phyloP scores from a whole-genome alignment of 306 rosid species.

The Potentilla sterilis region DNA sequence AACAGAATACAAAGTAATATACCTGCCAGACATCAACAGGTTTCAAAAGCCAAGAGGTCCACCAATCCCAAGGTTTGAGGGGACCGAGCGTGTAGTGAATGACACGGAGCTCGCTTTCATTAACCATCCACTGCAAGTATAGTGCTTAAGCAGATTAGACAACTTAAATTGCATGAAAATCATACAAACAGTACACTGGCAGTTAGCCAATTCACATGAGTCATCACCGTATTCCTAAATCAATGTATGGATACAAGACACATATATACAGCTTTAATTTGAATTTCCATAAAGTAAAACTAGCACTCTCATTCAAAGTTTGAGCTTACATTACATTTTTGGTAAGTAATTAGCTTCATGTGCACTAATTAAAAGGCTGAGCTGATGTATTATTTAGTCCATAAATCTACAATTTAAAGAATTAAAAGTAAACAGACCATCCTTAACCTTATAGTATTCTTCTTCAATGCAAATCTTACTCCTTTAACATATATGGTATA shows the following conservation, averaged over 20 bases:
- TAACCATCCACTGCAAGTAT: conserved; percentile 89
- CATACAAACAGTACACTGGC: not conserved
- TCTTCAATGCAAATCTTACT: not conserved
- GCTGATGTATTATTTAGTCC: not conserved
- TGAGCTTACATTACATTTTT: not conserved
- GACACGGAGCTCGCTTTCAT: conserved; percentile 83
- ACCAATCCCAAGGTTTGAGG: conserved; percentile 99
- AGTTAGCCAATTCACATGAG: not conserved
- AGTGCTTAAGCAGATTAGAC: conserved; percentile 19
- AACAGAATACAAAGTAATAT: conserved; percentile 28
- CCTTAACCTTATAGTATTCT: not conserved
- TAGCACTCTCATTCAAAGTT: not conserved
- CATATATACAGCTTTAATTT: not conserved
- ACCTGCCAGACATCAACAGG: conserved; percentile 99
- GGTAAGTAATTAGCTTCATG: not conserved
- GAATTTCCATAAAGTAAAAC: conserved; percentile 7
- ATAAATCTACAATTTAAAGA: not conserved
- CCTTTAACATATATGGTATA: not conserved
- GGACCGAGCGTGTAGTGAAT: conserved; percentile 98
- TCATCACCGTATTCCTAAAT: not conserved
- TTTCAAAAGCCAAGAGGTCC: conserved; percentile 99
- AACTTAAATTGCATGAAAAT: conserved; percentile 6
- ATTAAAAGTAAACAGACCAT: not conserved
- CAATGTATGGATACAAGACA: not conserved
- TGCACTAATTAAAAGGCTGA: not conserved